A percentile compares a stretch with the other conserved stretches of the same genome.
Conservation (phyloP, 495 filamentous ascomycete genomes). For the Aspergillus asperescens region DNA sequence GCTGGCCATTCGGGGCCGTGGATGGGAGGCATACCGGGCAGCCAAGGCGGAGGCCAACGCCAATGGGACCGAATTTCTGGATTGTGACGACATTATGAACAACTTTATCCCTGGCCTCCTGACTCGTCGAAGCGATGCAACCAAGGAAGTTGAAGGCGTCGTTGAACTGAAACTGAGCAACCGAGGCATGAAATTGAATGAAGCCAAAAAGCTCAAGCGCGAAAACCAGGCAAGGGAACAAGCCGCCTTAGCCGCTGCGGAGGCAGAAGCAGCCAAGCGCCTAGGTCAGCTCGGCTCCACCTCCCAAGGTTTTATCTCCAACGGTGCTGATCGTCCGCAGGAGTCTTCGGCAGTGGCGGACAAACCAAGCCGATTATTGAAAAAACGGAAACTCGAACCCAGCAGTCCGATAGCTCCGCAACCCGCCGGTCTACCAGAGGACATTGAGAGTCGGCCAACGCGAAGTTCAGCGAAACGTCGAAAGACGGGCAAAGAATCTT, state of each 20-base stretch:
- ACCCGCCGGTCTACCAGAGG: conserved; percentile 9
- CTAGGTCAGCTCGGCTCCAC: conserved; percentile 29
- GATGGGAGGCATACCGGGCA: conserved; percentile 65
- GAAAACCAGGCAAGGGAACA: conserved; percentile 65
- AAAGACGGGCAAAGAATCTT: conserved; percentile 19
- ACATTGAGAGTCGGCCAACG: conserved; percentile 15
- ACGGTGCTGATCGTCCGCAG: conserved; percentile 13
- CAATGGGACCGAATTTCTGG: conserved; percentile 59
- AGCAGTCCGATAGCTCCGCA: conserved; percentile 19
- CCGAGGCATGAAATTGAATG: conserved; percentile 85
- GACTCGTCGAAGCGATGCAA: conserved; percentile 46
- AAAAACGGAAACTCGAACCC: conserved; percentile 31
- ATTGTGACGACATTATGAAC: conserved; percentile 48
- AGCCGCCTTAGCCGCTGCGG: conserved; percentile 38
- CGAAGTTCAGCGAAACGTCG: conserved; percentile 24
- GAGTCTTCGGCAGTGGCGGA: conserved; percentile 13
- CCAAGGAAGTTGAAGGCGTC: conserved; percentile 35
- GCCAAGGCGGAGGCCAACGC: conserved; percentile 65
- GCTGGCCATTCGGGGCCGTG: conserved; percentile 69
- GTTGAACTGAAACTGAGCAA: conserved; percentile 58
- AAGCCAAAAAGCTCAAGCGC: conserved; percentile 86
- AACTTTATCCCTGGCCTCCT: conserved; percentile 39
- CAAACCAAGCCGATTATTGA: conserved; percentile 22
- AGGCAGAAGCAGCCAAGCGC: conserved; percentile 59
- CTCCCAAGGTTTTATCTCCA: conserved; percentile 12